Percentiles rank a stretch among this genome's conserved stretches.
These are phyloP conservation scores for Avena atlantica DNA, from an alignment of 176 grass and related monocot species.

Conservation along the genomic window DNA sequence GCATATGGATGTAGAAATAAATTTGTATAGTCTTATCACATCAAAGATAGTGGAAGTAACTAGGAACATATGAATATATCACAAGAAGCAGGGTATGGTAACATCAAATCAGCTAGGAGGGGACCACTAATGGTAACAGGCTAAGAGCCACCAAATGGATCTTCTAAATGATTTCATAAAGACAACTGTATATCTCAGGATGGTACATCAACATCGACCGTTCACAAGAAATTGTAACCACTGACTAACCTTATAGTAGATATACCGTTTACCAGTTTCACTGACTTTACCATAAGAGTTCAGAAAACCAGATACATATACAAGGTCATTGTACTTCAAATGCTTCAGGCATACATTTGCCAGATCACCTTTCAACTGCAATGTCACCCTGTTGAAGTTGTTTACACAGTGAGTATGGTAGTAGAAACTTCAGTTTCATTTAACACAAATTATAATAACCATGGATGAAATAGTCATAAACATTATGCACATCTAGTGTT, in stretches of 20 bases:
- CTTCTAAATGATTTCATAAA: neutral
- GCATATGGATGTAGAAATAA: neutral
- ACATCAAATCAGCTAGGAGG: neutral
- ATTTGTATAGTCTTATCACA: neutral
- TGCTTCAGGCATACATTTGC: conserved; percentile 52
- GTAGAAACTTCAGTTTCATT: neutral
- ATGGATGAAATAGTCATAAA: neutral
- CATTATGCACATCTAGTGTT: neutral
- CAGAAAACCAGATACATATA: conserved; percentile 57
- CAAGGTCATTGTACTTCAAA: conserved; percentile 58
- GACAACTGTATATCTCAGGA: conserved; percentile 4
- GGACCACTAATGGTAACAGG: neutral
- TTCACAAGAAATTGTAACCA: neutral
- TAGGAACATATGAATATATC: neutral
- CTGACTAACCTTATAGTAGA: conserved; percentile 54
- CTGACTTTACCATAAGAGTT: neutral
- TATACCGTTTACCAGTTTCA: conserved; percentile 31
- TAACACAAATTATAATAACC: neutral
- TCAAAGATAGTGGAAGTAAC: neutral
- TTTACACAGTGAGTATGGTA: conserved; percentile 14
- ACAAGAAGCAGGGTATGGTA: neutral
- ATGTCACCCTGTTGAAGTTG: conserved; percentile 48
- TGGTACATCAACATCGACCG: neutral
- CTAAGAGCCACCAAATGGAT: neutral
- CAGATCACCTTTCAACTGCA: conserved; percentile 36